Conservation (phyloP, 2,329 filamentous ascomycete species). For the Calycina marina region DNA sequence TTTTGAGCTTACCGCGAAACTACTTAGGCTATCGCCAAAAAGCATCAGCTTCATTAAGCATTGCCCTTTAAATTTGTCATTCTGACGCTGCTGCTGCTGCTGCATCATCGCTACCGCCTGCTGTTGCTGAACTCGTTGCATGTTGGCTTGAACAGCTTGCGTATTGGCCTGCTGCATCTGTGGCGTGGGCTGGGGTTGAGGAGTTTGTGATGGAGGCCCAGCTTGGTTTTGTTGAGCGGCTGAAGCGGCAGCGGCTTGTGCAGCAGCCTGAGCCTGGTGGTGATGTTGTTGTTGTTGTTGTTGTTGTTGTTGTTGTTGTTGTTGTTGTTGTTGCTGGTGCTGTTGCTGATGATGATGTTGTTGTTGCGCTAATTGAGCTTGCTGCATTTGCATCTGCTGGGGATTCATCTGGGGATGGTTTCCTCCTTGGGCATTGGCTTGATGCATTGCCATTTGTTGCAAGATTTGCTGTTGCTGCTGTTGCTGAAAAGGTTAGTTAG, state of each 20-base stretch:
- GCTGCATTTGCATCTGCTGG: slow-evolving; percentile 29
- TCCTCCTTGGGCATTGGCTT: slow-evolving; percentile 30
- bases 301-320: slow-evolving; percentile 30
- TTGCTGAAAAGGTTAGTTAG: slow-evolving; percentile 11
- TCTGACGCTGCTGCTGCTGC: slow-evolving; percentile 24
- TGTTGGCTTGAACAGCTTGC: slow-evolving; percentile 25
- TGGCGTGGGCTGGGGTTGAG: slow-evolving; percentile 27
- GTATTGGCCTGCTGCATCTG: slow-evolving; percentile 25
- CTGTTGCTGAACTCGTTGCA: slow-evolving; percentile 17
- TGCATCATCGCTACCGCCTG: slow-evolving; percentile 22
- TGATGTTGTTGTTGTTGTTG: slow-evolving; percentile 24
- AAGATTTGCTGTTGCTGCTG: slow-evolving; percentile 26
- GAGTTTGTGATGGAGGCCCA: slow-evolving; percentile 28
- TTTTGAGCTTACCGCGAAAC: slow-evolving; percentile 33
- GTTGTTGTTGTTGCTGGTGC: slow-evolving; percentile 30
- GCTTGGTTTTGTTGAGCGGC: slow-evolving; percentile 36
- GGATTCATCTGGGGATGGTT: slow-evolving; percentile 30
- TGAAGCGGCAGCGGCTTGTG: slow-evolving; percentile 28
- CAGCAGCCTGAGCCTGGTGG: slow-evolving; percentile 24
- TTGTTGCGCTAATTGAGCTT: slow-evolving; percentile 28
- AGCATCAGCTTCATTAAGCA: slow-evolving; percentile 45
- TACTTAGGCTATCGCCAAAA: slow-evolving; percentile 47
- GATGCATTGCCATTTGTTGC: slow-evolving; percentile 33
- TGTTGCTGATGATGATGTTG: slow-evolving; percentile 25
- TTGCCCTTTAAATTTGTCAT: slow-evolving; percentile 33